Percentiles rank a stretch among this genome's conserved stretches.
These are phyloP conservation scores for Pyrenochaeta sp. DNA, from an alignment of 2,329 filamentous ascomycete genomes.

Conservation along the genomic window DNA sequence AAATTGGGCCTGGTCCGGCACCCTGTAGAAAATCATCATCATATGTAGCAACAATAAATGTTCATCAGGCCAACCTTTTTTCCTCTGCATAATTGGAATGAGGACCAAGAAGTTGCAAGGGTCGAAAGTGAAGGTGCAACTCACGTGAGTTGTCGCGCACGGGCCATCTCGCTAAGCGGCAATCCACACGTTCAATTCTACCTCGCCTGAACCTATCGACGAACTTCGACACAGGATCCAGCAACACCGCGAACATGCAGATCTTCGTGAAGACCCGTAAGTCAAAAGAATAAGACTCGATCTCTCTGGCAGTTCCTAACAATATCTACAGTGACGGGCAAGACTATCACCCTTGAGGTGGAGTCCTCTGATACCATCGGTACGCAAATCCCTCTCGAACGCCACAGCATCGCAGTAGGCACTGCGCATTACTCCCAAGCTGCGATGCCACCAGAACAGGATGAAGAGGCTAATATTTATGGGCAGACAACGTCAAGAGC, in stretches of 20 bases:
- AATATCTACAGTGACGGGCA: constrained; percentile 72
- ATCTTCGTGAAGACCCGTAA: constrained; percentile 97
- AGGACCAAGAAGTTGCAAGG: not conserved
- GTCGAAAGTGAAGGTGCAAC: not conserved
- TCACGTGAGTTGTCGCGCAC: constrained; percentile 20
- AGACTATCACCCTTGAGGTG: constrained; percentile 97
- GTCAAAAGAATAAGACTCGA: constrained; percentile 7
- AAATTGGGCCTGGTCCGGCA: not conserved
- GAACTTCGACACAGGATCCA: constrained; percentile 39
- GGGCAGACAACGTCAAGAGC: constrained; percentile 93
- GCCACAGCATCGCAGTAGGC: constrained; percentile 18
- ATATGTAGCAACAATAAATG: not conserved
- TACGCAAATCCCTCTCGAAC: constrained; percentile 35
- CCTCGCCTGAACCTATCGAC: constrained; percentile 25
- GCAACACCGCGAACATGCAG: constrained; percentile 44
- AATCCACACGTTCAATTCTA: constrained; percentile 31
- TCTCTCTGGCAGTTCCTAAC: constrained; percentile 17
- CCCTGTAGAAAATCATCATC: not conserved
- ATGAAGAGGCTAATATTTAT: constrained; percentile 27
- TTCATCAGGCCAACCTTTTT: not conserved
- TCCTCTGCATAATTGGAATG: not conserved
- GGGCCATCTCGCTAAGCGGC: constrained; percentile 18
- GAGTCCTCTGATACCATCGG: constrained; percentile 96
- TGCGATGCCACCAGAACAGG: constrained; percentile 7
- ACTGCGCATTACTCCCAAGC: constrained; percentile 16